Conservation (phyloP, 2,329 filamentous ascomycete genomes). For the Pochonia chlamydosporia region DNA sequence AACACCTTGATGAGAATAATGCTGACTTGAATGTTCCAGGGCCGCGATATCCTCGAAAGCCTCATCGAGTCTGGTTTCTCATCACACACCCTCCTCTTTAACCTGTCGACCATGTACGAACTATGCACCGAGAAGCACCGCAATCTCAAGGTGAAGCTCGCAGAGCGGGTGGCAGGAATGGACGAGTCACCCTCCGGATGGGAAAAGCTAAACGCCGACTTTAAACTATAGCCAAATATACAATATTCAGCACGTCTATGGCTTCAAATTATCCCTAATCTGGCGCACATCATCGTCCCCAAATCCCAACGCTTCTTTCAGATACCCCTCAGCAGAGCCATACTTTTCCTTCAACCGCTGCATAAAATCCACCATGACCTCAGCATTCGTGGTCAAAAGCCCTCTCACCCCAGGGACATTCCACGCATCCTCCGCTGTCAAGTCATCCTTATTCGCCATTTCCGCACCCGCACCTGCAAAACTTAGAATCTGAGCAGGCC, state of each 20-base stretch:
- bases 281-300: not conserved
- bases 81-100: slow-evolving; percentile 81
- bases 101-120: slow-evolving; percentile 86
- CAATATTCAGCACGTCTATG: not conserved
- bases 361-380: slow-evolving; percentile 3
- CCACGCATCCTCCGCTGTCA: not conserved
- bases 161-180: slow-evolving; percentile 60
- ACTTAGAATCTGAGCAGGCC: not conserved
- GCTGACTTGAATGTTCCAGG: slow-evolving; percentile 37
- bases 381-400: not conserved
- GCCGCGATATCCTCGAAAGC: slow-evolving; percentile 59
- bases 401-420: not conserved
- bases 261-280: not conserved
- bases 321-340: slow-evolving; percentile 1
- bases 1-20: not conserved
- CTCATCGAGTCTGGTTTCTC: slow-evolving; percentile 57
- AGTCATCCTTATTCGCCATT: not conserved
- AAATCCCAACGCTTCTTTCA: slow-evolving; percentile 1
- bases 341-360: not conserved
- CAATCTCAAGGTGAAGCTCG: slow-evolving; percentile 63
- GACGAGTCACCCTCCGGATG: slow-evolving; percentile 54
- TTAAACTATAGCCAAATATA: slow-evolving; percentile 55
- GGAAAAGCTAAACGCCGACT: slow-evolving; percentile 68
- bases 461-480: not conserved
- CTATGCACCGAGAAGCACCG: slow-evolving; percentile 74